Evolutionary conservation across 106 monocot species (phyloP), one percentile per base, ranked within the genome.

Genomic region (Chionographis japonica): DNA sequence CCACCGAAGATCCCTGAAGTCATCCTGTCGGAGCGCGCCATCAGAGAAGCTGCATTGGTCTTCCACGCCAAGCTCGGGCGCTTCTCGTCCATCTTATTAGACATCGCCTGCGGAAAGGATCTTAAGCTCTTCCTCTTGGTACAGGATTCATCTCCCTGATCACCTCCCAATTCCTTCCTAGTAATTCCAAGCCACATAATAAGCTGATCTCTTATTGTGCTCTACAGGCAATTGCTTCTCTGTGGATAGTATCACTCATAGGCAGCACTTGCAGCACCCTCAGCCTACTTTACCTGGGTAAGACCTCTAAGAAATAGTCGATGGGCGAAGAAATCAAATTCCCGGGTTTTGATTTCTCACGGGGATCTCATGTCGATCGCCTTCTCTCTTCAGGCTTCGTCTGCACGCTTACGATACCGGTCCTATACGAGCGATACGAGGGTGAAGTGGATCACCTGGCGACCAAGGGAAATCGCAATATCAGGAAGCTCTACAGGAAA

Each of bases 31-130:
- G 85, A 82, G 62, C 68, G 66, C 3, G 20, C 66, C 16, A 70
- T 82, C 77, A 85, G 40, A 52, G 66, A 85, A 15, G 56, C 58
- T 15, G 78, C 76, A 40, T 6, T 55, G 5, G 20, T 36, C 12
- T 42, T 88, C 36, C 83, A 85, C 41, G 8, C 50, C 15, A 80
- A 59, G 63, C 61, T 88, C 39, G 72, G 8, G 12, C 27, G 52
- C 1, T 67, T 67, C 38, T 13, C 81, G 20, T 18, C 11, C 50
- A 67, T 72, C 52, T 77, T 92, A 16, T 74, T 81, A 17, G 58
- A 85, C 46, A 79, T 92, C 41, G 78, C 88, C 17, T 62, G 76
- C 46, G 92, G 88, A 65, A 88, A 83, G 15, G 85, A 92, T 67
- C 70, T 88, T 55, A 85, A 76, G 17, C 43, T 63, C 35, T 79